Conservation (phyloP, 2,329 filamentous ascomycete genomes). For the Diaporthe vaccinii region DNA sequence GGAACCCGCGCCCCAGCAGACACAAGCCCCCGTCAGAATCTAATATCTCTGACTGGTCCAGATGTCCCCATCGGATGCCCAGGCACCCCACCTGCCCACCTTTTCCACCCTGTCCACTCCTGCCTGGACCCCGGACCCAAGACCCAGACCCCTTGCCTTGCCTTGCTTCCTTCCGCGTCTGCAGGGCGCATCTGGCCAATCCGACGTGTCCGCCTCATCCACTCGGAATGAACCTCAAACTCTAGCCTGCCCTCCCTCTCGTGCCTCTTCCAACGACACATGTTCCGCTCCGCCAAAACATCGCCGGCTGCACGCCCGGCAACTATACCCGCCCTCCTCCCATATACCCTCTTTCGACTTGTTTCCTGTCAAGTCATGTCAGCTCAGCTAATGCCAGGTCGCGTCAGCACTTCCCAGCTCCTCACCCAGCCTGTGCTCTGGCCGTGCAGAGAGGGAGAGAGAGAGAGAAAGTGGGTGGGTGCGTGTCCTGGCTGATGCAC, state of each 20-base stretch:
- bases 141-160: slow-evolving; percentile 23
- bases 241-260: slow-evolving; percentile 47
- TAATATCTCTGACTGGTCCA: slow-evolving; percentile 2
- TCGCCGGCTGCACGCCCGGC: slow-evolving; percentile 21
- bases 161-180: slow-evolving; percentile 34
- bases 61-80: slow-evolving; percentile 21
- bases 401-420: slow-evolving; percentile 5
- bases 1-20: not conserved
- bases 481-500: not conserved
- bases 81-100: slow-evolving; percentile 24
- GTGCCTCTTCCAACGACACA: slow-evolving; percentile 53
- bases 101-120: not conserved
- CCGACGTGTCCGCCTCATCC: slow-evolving; percentile 21
- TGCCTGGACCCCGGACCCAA: slow-evolving; percentile 1
- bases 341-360: slow-evolving; percentile 41
- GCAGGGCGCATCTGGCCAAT: slow-evolving; percentile 44
- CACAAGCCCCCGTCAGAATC: not conserved
- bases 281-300: slow-evolving; percentile 42
- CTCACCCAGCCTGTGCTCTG: not conserved
- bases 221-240: slow-evolving; percentile 58
- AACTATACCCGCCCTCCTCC: slow-evolving; percentile 33
- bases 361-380: slow-evolving; percentile 33
- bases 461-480: not conserved
- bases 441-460: not conserved
- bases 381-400: slow-evolving; percentile 7